Evolutionary conservation across 2,329 filamentous ascomycete genomes (phyloP), one percentile per base, ranked within the genome.

Genomic region (Septoria petroselini): DNA sequence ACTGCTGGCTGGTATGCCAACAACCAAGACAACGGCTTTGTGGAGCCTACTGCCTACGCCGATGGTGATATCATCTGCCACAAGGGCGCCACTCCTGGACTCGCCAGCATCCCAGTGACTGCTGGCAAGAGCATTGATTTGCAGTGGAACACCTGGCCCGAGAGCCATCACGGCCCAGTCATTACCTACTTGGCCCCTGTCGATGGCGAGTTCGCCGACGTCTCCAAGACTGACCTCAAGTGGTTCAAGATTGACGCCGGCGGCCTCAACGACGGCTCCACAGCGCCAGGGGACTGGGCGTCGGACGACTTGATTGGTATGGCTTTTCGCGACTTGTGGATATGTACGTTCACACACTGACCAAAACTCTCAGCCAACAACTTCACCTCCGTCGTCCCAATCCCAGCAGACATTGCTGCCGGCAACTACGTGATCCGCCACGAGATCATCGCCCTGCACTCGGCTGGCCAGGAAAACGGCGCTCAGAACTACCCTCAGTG

Each of bases 201-300:
- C 68, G 41, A 44, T 33, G 79, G 76, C 17, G 75, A 81, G 65
- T 84, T 79, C 66, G 70, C 76, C 30, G 65, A 66, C 0, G 78
- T 76, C 48, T 75, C 79, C 66, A 78, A 80, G 66, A 68, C 65
- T 2, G 62, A 69, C 4, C 73, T 84, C 23, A 67, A 77, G 56
- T 85, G 78, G 67, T 80, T 83, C 75, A 86, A 86, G 75, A 83
- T 85, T 51, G 74, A 77, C 31, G 74, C 74, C 48, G 71, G 66
- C 27, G 83, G 82, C 50, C 73, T 81, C 55, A 69, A 77, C 52
- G 62, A 70, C 53, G 57, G 48, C 7, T 34, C 41, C 25, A 64
- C 67, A 29, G 59, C 62, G 6, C 70, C 74, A 0, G 75, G 76
- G 30, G 68, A 64, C 34, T 85, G 81, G 80, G 81, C 77, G 39